Conservation (phyloP, 148 eudicot genomes). For the Silene conica region DNA sequence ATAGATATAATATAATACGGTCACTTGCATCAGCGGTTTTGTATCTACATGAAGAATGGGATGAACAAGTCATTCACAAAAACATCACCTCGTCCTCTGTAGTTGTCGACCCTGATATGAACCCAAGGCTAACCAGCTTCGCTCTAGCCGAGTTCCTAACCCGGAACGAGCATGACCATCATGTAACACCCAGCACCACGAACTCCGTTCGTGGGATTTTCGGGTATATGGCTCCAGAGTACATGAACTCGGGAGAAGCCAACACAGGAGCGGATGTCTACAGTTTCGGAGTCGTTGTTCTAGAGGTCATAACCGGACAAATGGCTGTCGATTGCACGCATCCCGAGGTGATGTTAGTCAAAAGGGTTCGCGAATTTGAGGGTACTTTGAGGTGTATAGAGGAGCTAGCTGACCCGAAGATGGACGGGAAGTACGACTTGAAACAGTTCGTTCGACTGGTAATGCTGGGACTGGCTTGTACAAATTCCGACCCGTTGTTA, state of each 20-base stretch:
- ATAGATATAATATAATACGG: constrained; percentile 62
- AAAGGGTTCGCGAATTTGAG: constrained; percentile 53
- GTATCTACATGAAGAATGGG: constrained; percentile 97
- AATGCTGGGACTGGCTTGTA: constrained; percentile 78
- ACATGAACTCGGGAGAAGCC: constrained; percentile 81
- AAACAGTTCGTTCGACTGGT: constrained; percentile 53
- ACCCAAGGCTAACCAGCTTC: constrained; percentile 78
- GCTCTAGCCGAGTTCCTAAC: constrained; percentile 87
- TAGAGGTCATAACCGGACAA: constrained; percentile 74
- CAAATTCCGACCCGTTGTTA: constrained; percentile 51
- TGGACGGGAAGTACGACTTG: constrained; percentile 49
- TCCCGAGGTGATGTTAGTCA: constrained; percentile 62
- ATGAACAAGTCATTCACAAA: constrained; percentile 92
- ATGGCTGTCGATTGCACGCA: constrained; percentile 80
- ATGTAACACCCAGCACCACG: constrained; percentile 42
- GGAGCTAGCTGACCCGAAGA: constrained; percentile 56
- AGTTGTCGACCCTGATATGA: constrained; percentile 64
- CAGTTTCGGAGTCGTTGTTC: constrained; percentile 85
- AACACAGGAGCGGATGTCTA: constrained; percentile 80
- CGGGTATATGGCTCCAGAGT: constrained; percentile 93
- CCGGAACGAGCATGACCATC: constrained; percentile 67
- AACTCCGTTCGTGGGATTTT: constrained; percentile 73
- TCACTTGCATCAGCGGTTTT: constrained; percentile 79
- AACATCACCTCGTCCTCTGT: constrained; percentile 78
- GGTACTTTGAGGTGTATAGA: constrained; percentile 37